Evolutionary conservation across 139 green algal species (phyloP).

Genomic region (Pseudopediastrum boryanum): DNA sequence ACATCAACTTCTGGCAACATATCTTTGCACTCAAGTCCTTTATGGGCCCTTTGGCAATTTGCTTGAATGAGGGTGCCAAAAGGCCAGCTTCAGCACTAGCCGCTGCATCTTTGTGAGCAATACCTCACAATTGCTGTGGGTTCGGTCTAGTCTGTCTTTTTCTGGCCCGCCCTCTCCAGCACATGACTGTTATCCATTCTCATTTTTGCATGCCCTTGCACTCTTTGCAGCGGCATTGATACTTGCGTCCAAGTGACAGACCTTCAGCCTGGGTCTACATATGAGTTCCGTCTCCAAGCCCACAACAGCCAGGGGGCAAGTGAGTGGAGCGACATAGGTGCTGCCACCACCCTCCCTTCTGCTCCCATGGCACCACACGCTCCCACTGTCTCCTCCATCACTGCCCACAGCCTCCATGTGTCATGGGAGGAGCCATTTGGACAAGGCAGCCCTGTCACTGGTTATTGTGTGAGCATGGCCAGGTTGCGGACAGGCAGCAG

Average conservation of each 20-base stretch:
- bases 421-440: constrained; percentile 47
- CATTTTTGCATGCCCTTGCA: constrained; percentile 20
- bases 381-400: constrained; percentile 12
- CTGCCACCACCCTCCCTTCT: constrained; percentile 16
- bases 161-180: neutral
- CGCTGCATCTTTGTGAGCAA: too few species aligned
- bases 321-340: constrained; percentile 42
- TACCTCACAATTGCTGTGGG: too few species aligned
- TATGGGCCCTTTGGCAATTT: too few species aligned
- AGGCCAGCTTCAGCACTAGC: neutral
- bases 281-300: constrained; percentile 61
- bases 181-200: neutral
- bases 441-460: constrained; percentile 49
- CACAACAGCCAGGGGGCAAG: constrained; percentile 58
- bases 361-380: constrained; percentile 29
- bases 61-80: neutral
- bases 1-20: too few species aligned
- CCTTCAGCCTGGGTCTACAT: constrained; percentile 52
- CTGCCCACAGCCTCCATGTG: constrained; percentile 34
- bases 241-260: constrained; percentile 39
- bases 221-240: constrained; percentile 10
- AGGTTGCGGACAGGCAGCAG: constrained; percentile 16
- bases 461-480: constrained; percentile 53
- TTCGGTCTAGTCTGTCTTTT: too few species aligned
- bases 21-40: too few species aligned